phyloP scores from a whole-genome alignment of 2,329 filamentous ascomycete genomes.

The Phyllosticta ampelicida region DNA sequence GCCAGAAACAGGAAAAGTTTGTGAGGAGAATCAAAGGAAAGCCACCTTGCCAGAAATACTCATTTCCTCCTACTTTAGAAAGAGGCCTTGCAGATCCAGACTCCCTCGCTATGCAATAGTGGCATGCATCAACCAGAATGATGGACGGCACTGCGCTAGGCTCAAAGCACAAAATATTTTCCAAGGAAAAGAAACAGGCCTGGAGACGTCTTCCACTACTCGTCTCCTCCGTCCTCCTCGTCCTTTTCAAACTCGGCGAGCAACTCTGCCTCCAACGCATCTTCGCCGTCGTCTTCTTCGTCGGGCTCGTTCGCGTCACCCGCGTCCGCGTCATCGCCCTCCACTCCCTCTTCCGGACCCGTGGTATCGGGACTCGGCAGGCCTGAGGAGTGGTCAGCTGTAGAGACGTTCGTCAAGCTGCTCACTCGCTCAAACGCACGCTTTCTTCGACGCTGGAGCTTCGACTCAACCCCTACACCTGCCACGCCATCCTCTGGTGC shows the following conservation, averaged over 20 bases:
- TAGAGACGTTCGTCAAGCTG: constrained; percentile 35
- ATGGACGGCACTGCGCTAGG: not conserved
- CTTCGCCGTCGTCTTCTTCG: constrained; percentile 42
- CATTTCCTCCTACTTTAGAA: not conserved
- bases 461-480: constrained; percentile 23
- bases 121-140: not conserved
- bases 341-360: constrained; percentile 26
- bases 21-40: not conserved
- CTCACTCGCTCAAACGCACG: constrained; percentile 37
- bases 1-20: not conserved
- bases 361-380: constrained; percentile 30
- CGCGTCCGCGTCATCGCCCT: constrained; percentile 35
- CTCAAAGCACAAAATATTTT: not conserved
- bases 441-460: constrained; percentile 38
- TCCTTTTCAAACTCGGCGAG: constrained; percentile 29
- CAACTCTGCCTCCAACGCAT: constrained; percentile 42
- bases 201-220: constrained; percentile 20
- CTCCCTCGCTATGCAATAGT: not conserved
- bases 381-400: constrained; percentile 29
- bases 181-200: not conserved
- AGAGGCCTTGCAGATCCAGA: not conserved
- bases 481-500: constrained; percentile 10
- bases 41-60: not conserved
- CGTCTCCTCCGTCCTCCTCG: constrained; percentile 14
- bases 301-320: constrained; percentile 20